Evolutionary conservation across 2,329 filamentous ascomycete genomes (phyloP).

Genomic region (Xylariaceae sp.): DNA sequence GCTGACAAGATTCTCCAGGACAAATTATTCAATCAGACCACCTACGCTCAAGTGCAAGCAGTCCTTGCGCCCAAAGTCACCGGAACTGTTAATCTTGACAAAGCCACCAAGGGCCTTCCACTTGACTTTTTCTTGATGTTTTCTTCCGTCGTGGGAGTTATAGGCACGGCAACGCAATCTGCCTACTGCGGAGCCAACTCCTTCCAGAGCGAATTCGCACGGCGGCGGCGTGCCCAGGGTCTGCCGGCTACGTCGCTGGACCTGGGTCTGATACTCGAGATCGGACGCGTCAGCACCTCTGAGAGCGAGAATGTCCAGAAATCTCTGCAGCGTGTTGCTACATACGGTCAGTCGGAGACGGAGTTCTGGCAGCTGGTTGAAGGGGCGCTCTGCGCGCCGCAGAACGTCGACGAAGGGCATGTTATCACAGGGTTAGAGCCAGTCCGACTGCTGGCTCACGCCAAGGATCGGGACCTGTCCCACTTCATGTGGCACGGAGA

Average conservation of each 20-base stretch:
- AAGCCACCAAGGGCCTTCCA: not conserved
- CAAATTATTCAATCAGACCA: not conserved
- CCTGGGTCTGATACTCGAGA: slow-evolving; percentile 8
- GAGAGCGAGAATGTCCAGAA: not conserved
- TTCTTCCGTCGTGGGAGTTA: slow-evolving; percentile 1
- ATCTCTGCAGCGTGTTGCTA: not conserved
- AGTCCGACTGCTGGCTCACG: not conserved
- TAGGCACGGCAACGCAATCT: slow-evolving; percentile 15
- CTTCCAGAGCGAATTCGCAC: slow-evolving; percentile 14
- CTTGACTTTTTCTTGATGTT: slow-evolving; percentile 10
- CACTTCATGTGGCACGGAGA: not conserved
- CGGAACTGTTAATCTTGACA: slow-evolving; percentile 4
- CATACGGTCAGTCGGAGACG: not conserved
- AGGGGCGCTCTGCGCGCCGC: not conserved
- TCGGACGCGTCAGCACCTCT: not conserved
- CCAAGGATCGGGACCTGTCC: not conserved
- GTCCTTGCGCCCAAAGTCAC: slow-evolving; percentile 4
- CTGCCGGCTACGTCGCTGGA: slow-evolving; percentile 19
- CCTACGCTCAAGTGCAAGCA: slow-evolving; percentile 1
- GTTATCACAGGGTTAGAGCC: not conserved
- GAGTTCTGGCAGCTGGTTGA: not conserved
- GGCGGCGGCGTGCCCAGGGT: slow-evolving; percentile 15
- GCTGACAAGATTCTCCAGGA: not conserved
- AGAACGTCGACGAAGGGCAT: too few relatives aligned
- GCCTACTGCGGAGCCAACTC: slow-evolving; percentile 21